These are phyloP conservation scores for Nicotiana rustica DNA, from an alignment of 305 asterid genomes.

Conservation along the genomic window DNA sequence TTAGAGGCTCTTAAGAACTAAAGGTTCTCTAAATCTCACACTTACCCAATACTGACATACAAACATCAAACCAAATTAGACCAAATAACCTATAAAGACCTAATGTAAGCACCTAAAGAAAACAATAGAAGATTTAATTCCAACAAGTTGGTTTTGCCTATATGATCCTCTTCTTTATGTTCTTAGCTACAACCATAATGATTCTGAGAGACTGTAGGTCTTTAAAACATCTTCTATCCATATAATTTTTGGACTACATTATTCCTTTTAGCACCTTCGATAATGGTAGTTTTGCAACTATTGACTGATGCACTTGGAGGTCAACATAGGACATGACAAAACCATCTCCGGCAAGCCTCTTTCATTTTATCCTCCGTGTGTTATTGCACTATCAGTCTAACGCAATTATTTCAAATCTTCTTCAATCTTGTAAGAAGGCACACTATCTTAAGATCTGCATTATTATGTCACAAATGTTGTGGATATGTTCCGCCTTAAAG, in stretches of 20 bases:
- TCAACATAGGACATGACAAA: not conserved
- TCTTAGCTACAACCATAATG: not conserved
- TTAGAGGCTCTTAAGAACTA: not conserved
- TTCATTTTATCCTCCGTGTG: not conserved
- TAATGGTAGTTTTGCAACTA: not conserved
- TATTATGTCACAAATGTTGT: not conserved
- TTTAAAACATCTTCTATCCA: not conserved
- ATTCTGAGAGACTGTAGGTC: not conserved
- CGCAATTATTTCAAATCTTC: not conserved
- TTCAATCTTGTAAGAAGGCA: not conserved
- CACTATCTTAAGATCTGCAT: not conserved
- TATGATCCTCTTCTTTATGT: not conserved
- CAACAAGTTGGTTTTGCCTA: not conserved
- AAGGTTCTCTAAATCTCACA: not conserved
- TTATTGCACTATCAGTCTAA: not conserved
- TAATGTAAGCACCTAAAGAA: not conserved
- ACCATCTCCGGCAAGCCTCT: not conserved
- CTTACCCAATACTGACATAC: not conserved
- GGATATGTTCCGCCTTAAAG: not conserved
- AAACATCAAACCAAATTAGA: slow-evolving; percentile 4
- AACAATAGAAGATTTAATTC: not conserved
- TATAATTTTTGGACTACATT: not conserved
- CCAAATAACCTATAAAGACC: not conserved
- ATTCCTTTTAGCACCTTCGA: not conserved
- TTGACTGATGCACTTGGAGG: not conserved